Evolutionary conservation across 306 rosid species (phyloP).

Genomic region (Lathyrus tuberosus): DNA sequence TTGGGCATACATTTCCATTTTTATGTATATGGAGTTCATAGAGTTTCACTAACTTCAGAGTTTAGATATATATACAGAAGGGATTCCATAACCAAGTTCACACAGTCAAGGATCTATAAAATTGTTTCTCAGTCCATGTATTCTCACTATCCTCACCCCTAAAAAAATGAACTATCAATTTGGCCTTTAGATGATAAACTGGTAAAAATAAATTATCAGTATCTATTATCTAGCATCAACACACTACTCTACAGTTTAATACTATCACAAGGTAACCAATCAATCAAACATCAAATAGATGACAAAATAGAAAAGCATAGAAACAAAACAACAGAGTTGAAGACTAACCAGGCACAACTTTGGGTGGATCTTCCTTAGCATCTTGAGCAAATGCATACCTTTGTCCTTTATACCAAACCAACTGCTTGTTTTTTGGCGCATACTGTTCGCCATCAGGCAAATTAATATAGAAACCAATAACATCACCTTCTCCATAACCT

Average conservation of each 20-base stretch:
- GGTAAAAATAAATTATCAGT: constrained; percentile 19
- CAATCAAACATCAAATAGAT: constrained; percentile 1
- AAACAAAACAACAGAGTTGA: constrained; percentile 13
- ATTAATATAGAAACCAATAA: constrained; percentile 82
- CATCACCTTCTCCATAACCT: constrained; percentile 94
- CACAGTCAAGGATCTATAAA: constrained; percentile 2
- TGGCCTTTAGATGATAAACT: constrained; percentile 10
- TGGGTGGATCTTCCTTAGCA: constrained; percentile 74
- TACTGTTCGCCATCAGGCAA: constrained; percentile 77
- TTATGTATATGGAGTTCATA: background rate
- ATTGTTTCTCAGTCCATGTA: background rate
- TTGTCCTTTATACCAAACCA: constrained; percentile 89
- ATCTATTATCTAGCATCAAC: constrained; percentile 15
- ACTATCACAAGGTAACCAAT: constrained; percentile 10
- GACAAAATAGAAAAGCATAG: constrained; percentile 8
- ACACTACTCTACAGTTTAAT: background rate
- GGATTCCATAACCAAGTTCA: constrained; percentile 23
- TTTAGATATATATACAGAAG: background rate
- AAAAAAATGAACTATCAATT: background rate
- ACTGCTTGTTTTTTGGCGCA: constrained; percentile 68
- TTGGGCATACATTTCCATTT: background rate
- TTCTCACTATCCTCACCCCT: background rate
- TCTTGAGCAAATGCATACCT: constrained; percentile 72
- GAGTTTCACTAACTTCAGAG: constrained; percentile 8
- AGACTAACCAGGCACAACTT: constrained; percentile 77